Base-by-base conservation (phyloP, 148 eudicot genomes). In the Vaccinium myrtillus region DNA sequence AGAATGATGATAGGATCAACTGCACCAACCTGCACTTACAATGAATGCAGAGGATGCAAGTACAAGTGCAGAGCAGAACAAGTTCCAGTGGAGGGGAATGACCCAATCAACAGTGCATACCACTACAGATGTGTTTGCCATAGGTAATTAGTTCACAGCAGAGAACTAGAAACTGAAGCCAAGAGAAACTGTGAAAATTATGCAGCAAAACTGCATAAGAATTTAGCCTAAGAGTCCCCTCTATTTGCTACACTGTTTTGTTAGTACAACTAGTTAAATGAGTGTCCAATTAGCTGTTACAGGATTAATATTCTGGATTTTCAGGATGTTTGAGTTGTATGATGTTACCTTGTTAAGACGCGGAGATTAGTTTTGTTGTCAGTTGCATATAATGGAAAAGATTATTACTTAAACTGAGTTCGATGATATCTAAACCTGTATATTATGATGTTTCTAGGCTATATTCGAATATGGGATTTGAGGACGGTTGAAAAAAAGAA, bases 61-160 rank as follows among this genome's bases (percentile, higher is more conserved):
- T 91, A 88, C 88, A 92, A 90, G 83, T 96, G 99, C 78, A 93
- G 93, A 83, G 98, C 99, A 51, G 97, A 94, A 88, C 99, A 96
- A 85, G 91, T 96, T 84, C 99, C 99, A 0, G 99, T 96, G 5
- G 99, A 96, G 77, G 97, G 98, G 53, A 96, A 96, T 61, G 99
- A 96, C 86, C 99, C 99, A 1, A 88, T 94, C 39, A 89, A 94
- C 80, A 96, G 99, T 59, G 87, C 99, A 3, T 93, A 93, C 85
- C 99, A 89, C 63, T 96, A 96, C 94, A 96, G 84, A 87, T 96
- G 99, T 85, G 91, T 96, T 3, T 96, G 99, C 71, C 99, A 92
- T 87, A 86, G 98, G 87, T 77, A 79, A 30, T 21, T 27, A 49
- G 49, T 48, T 51, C 56, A 77, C 56, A 36, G 30, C 48, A 69